These are phyloP conservation scores for Gloeostereum incarnatum DNA, from an alignment of 768 basidiomycete species.

Conservation along the genomic window DNA sequence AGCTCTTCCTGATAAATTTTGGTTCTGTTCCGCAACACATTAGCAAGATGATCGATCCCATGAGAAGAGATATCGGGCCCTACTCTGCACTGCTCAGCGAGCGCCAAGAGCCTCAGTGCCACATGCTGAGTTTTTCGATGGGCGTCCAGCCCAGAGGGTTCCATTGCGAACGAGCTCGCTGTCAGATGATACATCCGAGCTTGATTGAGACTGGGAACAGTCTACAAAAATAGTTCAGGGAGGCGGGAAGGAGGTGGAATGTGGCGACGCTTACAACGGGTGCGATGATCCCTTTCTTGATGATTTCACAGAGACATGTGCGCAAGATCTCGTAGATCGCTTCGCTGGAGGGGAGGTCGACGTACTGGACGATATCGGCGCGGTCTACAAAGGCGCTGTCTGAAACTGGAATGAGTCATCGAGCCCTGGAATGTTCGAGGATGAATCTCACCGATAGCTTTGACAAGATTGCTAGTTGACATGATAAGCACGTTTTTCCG, in stretches of 20 bases:
- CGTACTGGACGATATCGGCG: constrained; percentile 93
- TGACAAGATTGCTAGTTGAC: constrained; percentile 92
- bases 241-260: neutral
- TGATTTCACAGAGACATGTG: constrained; percentile 74
- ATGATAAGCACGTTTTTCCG: constrained; percentile 92
- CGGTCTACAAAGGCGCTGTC: constrained; percentile 95
- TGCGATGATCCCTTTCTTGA: constrained; percentile 61
- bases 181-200: constrained; percentile 47
- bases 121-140: constrained; percentile 43
- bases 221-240: constrained; percentile 24
- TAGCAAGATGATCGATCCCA: constrained; percentile 3
- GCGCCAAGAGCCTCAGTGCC: constrained; percentile 46
- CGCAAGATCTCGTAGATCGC: constrained; percentile 91
- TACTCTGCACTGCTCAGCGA: constrained; percentile 80
- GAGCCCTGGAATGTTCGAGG: neutral
- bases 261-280: constrained; percentile 37
- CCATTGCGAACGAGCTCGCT: constrained; percentile 16
- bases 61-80: constrained; percentile 16
- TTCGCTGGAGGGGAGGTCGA: constrained; percentile 84
- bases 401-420: constrained; percentile 17
- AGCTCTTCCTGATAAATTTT: constrained; percentile 88
- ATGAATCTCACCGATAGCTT: constrained; percentile 77
- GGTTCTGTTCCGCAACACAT: constrained; percentile 32
- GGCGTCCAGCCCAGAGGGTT: constrained; percentile 16
- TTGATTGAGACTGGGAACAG: constrained; percentile 52